These are phyloP conservation scores for Penicillium expansum DNA, from an alignment of 2,329 filamentous ascomycete genomes.

Conservation along the genomic window DNA sequence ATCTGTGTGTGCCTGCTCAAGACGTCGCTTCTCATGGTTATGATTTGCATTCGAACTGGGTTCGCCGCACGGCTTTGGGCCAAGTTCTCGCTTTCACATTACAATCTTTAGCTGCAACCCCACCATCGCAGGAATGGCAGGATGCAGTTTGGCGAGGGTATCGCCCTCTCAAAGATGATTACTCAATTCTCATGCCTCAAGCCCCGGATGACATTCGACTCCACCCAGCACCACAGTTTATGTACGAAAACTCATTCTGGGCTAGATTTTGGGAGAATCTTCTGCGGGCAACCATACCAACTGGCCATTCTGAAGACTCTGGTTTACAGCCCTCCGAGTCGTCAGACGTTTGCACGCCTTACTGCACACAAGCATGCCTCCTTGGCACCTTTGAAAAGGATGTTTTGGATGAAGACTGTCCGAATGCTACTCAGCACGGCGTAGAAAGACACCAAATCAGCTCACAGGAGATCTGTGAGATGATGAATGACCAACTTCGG, in stretches of 20 bases:
- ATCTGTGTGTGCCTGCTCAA: conserved; percentile 25
- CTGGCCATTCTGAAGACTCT: neutral
- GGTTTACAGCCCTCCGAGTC: neutral
- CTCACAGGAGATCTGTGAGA: conserved; percentile 19
- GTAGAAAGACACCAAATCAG: conserved; percentile 31
- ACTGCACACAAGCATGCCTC: conserved; percentile 26
- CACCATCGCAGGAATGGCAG: neutral
- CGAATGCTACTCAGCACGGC: conserved; percentile 32
- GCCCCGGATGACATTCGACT: neutral
- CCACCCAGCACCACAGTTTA: neutral
- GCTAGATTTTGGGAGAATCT: neutral
- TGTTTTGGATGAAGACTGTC: conserved; percentile 28
- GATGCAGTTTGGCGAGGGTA: neutral
- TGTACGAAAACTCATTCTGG: neutral
- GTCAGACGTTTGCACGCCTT: conserved; percentile 10
- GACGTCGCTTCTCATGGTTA: conserved; percentile 19
- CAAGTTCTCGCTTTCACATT: neutral
- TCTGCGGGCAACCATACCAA: conserved; percentile 5
- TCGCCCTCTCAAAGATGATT: neutral
- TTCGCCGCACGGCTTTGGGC: neutral
- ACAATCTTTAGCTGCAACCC: neutral
- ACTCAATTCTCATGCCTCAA: neutral
- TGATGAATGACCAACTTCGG: conserved; percentile 19
- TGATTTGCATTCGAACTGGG: neutral
- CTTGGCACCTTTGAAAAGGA: conserved; percentile 19